phyloP scores from a whole-genome alignment of 2,329 filamentous ascomycete genomes.

The Sporothrix dimorphospora region DNA sequence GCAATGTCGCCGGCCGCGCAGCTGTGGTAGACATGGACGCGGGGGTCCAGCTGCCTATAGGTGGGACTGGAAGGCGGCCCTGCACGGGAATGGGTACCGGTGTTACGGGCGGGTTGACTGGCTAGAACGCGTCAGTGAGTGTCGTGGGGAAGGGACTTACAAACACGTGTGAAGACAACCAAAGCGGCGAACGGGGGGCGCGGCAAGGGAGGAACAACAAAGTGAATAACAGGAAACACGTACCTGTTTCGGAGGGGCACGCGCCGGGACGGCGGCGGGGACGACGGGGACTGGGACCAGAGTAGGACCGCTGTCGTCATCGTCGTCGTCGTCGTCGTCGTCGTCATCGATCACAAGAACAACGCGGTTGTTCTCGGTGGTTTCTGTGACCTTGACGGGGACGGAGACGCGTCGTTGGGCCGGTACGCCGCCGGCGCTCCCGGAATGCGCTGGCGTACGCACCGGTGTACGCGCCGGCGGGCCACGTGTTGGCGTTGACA shows the following conservation, averaged over 20 bases:
- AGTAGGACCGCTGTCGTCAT: neutral
- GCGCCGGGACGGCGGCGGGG: too few species aligned
- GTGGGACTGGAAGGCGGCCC: neutral
- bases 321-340: slow-evolving; percentile 20
- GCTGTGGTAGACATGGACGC: too few species aligned
- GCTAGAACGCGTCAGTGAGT: neutral
- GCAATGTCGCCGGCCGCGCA: neutral
- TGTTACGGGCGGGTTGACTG: neutral
- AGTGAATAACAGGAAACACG: neutral
- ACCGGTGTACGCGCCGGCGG: neutral
- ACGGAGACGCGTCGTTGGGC: neutral
- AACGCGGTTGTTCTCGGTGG: slow-evolving; percentile 8
- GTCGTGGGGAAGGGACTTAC: neutral
- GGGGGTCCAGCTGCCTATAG: too few species aligned
- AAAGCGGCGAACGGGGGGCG: neutral
- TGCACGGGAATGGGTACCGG: neutral
- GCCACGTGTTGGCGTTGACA: neutral
- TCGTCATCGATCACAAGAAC: slow-evolving; percentile 28
- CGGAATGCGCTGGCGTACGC: neutral
- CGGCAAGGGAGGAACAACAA: neutral
- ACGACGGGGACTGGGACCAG: neutral
- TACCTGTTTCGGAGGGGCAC: neutral
- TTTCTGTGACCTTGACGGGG: slow-evolving; percentile 3
- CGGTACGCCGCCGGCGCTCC: neutral
- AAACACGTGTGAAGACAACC: too few species aligned